phyloP scores from a whole-genome alignment of 78 protist genomes.

The Goniomonas avonlea region DNA sequence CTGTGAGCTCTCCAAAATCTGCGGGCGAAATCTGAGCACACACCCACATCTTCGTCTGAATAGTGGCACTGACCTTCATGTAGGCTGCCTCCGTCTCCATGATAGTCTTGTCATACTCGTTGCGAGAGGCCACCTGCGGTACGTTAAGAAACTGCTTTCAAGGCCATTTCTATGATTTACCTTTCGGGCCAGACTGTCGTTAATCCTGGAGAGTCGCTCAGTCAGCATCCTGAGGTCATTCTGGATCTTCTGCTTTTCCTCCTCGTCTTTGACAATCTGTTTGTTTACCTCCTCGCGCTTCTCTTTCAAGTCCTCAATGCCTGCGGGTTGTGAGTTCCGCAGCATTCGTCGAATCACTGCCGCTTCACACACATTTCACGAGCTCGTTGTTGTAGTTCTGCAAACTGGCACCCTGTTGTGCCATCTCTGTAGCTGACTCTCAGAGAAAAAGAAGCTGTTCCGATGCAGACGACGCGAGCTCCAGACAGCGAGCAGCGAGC shows the following conservation, averaged over 20 bases:
- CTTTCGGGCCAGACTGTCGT: not conserved
- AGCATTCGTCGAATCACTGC: not conserved
- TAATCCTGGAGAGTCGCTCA: constrained; percentile 14
- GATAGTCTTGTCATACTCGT: constrained; percentile 54
- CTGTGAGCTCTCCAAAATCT: constrained; percentile 55
- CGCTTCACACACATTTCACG: not conserved
- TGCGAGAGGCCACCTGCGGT: constrained; percentile 31
- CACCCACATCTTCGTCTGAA: not conserved
- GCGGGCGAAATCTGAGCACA: not conserved
- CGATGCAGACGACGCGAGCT: not conserved
- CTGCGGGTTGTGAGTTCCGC: too few relatives aligned
- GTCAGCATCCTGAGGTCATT: not conserved
- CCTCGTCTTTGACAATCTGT: constrained; percentile 10
- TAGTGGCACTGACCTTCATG: not conserved
- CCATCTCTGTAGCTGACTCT: not conserved
- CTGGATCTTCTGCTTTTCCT: constrained; percentile 18
- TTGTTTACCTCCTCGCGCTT: constrained; percentile 6
- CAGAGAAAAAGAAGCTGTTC: not conserved
- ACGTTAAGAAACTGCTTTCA: too few relatives aligned
- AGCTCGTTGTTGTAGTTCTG: constrained; percentile 31
- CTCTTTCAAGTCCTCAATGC: constrained; percentile 17
- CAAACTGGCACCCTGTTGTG: not conserved
- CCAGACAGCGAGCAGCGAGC: not conserved
- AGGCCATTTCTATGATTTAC: not conserved
- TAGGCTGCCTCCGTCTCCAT: constrained; percentile 48